phyloP scores from a whole-genome alignment of 2,329 filamentous ascomycete species.

The Alternaria arbusti region DNA sequence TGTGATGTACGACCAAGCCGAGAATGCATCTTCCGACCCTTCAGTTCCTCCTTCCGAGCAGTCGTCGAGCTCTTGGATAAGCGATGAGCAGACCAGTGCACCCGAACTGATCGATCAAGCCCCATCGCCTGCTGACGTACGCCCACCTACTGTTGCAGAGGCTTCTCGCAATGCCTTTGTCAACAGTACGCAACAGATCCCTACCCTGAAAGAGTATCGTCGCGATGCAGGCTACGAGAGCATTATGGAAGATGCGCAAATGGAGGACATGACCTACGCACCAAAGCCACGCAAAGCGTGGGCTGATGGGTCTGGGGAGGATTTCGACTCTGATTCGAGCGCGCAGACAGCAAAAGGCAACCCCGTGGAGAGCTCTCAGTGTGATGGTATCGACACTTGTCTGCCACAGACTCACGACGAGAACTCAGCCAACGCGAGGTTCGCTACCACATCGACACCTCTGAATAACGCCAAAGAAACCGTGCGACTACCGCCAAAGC shows the following conservation, averaged over 20 bases:
- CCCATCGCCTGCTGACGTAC: constrained; percentile 3
- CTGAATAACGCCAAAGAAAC: constrained; percentile 21
- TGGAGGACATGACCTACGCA: constrained; percentile 30
- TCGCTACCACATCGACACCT: constrained; percentile 12
- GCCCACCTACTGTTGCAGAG: constrained; percentile 31
- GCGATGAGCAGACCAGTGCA: constrained; percentile 21
- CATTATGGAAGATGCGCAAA: constrained; percentile 26
- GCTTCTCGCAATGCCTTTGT: constrained; percentile 50
- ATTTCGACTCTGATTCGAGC: constrained; percentile 33
- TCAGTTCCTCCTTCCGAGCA: constrained; percentile 24
- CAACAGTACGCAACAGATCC: constrained; percentile 52
- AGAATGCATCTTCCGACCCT: constrained; percentile 22
- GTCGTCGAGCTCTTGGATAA: constrained; percentile 25
- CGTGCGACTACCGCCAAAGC: constrained; percentile 8
- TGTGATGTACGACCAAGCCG: constrained; percentile 15
- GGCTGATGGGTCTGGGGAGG: constrained; percentile 50
- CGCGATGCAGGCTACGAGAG: constrained; percentile 10
- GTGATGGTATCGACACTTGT: constrained; percentile 3
- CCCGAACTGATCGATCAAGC: constrained; percentile 23
- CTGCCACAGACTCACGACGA: constrained; percentile 8
- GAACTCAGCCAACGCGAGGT: background rate
- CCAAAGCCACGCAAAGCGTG: constrained; percentile 28
- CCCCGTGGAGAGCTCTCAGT: constrained; percentile 17
- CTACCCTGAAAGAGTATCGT: constrained; percentile 36
- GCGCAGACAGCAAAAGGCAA: constrained; percentile 30